Conservation (phyloP, 805 yeast genomes). For the Metschnikowia anglica region DNA sequence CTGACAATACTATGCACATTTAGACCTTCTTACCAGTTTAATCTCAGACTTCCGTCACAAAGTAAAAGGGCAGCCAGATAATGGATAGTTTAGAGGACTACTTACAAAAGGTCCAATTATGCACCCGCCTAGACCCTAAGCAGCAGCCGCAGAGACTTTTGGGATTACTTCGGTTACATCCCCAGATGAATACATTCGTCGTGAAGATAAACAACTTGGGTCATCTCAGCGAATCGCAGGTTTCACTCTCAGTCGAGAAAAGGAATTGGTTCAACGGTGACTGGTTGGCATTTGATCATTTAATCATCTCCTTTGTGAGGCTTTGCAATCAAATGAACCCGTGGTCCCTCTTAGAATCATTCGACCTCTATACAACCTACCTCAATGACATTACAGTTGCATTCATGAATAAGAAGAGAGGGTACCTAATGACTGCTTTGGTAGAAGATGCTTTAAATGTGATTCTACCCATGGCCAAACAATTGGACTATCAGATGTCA, state of each 20-base stretch:
- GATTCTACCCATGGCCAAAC: constrained; percentile 46
- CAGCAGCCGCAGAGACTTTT: constrained; percentile 24
- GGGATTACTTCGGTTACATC: constrained; percentile 26
- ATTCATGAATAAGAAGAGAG: constrained; percentile 44
- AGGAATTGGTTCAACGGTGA: constrained; percentile 31
- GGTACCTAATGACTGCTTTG: constrained; percentile 36
- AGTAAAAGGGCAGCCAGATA: not conserved
- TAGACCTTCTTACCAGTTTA: not conserved
- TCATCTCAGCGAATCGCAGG: constrained; percentile 16
- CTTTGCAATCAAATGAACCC: constrained; percentile 55
- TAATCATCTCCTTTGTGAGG: constrained; percentile 46
- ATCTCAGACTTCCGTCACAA: not conserved
- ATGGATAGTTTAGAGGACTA: constrained; percentile 25
- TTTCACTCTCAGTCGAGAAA: constrained; percentile 23
- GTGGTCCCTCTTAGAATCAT: constrained; percentile 49
- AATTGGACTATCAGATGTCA: constrained; percentile 42
- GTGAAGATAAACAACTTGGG: constrained; percentile 26
- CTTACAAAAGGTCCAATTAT: constrained; percentile 34
- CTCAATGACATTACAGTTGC: constrained; percentile 49
- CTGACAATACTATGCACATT: not conserved
- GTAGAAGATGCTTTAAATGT: constrained; percentile 37
- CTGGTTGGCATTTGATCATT: constrained; percentile 48
- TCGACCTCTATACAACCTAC: constrained; percentile 51
- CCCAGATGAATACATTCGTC: constrained; percentile 27
- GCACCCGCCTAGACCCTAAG: constrained; percentile 20